Conservation (phyloP, 23 red algal genomes). For the Cyanidioschyzon merolae region DNA sequence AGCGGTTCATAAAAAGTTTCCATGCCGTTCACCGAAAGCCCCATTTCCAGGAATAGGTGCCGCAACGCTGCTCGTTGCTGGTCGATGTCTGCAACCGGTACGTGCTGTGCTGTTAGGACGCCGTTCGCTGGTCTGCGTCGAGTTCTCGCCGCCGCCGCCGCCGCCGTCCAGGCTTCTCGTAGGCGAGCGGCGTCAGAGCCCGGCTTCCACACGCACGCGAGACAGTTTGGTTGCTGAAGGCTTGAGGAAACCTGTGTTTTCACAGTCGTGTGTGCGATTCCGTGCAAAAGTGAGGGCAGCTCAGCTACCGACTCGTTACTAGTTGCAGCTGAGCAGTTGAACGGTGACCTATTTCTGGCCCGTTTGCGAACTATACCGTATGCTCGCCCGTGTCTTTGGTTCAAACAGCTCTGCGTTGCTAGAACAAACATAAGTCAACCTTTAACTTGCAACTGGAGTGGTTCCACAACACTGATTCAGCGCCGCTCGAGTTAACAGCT, state of each 20-base stretch:
- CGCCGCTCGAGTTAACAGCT: too few relatives aligned
- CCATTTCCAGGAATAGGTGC: not conserved
- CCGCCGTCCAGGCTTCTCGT: not conserved
- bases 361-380: too few relatives aligned
- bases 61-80: not conserved
- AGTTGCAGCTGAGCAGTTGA: not conserved
- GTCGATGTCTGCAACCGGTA: not conserved
- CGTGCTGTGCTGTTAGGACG: not conserved
- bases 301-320: not conserved
- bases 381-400: too few relatives aligned
- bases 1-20: not conserved
- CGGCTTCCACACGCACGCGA: not conserved
- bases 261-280: not conserved
- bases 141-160: not conserved
- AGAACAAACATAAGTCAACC: too few relatives aligned
- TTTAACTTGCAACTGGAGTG: too few relatives aligned
- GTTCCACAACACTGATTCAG: too few relatives aligned
- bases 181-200: not conserved
- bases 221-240: not conserved
- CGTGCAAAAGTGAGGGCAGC: not conserved
- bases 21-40: not conserved
- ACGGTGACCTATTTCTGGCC: not conserved
- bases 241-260: not conserved
- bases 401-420: too few relatives aligned
- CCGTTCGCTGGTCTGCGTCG: not conserved